phyloP scores from a whole-genome alignment of 441 rosid genomes.

The Adansonia madagascariensis region DNA sequence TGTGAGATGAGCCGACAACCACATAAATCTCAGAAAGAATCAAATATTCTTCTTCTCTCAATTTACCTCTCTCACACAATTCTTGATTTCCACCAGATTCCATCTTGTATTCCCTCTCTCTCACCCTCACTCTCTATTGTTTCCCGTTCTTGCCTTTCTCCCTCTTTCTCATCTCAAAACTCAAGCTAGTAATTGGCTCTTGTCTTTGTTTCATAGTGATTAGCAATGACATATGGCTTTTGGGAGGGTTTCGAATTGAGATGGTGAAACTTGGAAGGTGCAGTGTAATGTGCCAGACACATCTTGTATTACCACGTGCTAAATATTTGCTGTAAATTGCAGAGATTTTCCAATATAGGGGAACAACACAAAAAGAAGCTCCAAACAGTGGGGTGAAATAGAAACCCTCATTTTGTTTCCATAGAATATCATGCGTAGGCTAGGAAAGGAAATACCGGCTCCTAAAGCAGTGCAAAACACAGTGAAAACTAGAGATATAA shows the following conservation, averaged over 20 bases:
- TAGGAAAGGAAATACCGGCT: background rate
- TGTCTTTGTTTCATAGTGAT: background rate
- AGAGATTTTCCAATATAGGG: background rate
- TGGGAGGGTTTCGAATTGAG: background rate
- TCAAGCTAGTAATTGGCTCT: background rate
- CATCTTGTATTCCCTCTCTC: background rate
- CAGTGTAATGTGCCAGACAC: background rate
- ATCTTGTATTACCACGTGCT: background rate
- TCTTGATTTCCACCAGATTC: background rate
- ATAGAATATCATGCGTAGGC: background rate
- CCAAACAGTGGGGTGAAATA: background rate
- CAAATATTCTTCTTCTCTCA: background rate
- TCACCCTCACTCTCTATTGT: background rate
- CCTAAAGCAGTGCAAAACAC: background rate
- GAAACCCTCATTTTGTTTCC: background rate
- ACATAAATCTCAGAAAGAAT: background rate
- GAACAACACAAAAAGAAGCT: background rate
- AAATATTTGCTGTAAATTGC: background rate
- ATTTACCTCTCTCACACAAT: background rate
- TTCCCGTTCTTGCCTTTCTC: conserved; percentile 1
- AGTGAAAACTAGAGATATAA: background rate
- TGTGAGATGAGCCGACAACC: background rate
- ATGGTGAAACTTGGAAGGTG: background rate
- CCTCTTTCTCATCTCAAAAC: background rate
- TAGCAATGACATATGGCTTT: background rate